A percentile compares a stretch with the other conserved stretches of the same genome.
phyloP scores from a whole-genome alignment of 352 stramenopile species.

The Thalassiosira exigua region DNA sequence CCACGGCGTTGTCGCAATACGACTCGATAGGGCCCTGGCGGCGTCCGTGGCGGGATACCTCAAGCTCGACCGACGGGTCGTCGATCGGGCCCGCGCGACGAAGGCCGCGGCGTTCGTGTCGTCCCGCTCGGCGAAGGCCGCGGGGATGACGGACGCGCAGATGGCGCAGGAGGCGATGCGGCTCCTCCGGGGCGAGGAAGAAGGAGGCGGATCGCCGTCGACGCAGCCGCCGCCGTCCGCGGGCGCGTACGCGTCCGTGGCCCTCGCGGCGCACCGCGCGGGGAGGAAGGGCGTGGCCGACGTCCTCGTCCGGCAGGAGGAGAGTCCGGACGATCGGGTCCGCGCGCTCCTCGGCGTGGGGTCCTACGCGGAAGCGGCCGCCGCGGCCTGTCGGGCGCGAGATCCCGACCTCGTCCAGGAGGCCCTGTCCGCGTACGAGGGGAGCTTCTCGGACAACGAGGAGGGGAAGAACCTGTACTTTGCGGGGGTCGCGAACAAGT shows the following conservation, averaged over 20 bases:
- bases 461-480: slow-evolving; percentile 62
- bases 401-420: slow-evolving; percentile 79
- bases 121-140: slow-evolving; percentile 9
- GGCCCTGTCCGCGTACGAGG: slow-evolving; percentile 71
- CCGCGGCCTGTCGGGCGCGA: slow-evolving; percentile 67
- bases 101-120: slow-evolving; percentile 76
- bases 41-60: slow-evolving; percentile 75
- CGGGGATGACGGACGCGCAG: slow-evolving; percentile 69
- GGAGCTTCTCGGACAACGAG: slow-evolving; percentile 35
- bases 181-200: slow-evolving; percentile 70
- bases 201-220: slow-evolving; percentile 26
- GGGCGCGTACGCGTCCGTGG: slow-evolving; percentile 78
- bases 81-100: slow-evolving; percentile 70
- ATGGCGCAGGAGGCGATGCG: slow-evolving; percentile 71
- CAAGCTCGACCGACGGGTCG: slow-evolving; percentile 66
- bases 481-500: slow-evolving; percentile 74
- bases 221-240: slow-evolving; percentile 48
- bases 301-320: slow-evolving; percentile 78
- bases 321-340: slow-evolving; percentile 77
- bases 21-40: slow-evolving; percentile 76
- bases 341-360: slow-evolving; percentile 74
- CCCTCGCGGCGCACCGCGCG: slow-evolving; percentile 73
- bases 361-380: slow-evolving; percentile 72
- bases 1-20: slow-evolving; percentile 75
- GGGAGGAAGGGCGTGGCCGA: slow-evolving; percentile 74